Evolutionary conservation across 345 rosid species (phyloP).

Genomic region (Geranium rotundifolium): DNA sequence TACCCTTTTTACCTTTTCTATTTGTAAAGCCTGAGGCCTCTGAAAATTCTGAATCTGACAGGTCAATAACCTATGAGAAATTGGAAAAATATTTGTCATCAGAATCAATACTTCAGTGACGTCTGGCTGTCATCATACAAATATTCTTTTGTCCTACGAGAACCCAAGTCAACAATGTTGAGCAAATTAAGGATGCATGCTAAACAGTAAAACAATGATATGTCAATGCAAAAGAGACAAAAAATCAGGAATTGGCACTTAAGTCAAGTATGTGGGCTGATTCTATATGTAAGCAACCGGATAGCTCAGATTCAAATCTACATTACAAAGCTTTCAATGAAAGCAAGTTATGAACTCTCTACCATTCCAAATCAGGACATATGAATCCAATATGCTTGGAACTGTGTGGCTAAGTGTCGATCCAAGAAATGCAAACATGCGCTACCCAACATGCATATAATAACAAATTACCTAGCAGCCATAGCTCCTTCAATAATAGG

Average conservation of each 20-base stretch:
- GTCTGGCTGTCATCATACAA: background rate
- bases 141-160: background rate
- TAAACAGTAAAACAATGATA: conserved; percentile 1
- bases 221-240: background rate
- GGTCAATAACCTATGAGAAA: conserved; percentile 31
- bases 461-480: conserved; percentile 32
- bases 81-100: conserved; percentile 8
- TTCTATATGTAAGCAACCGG: too few relatives aligned
- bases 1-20: conserved; percentile 46
- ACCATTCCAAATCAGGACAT: background rate
- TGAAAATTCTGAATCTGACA: conserved; percentile 40
- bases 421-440: background rate
- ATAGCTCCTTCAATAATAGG: conserved; percentile 32
- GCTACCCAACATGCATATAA: background rate
- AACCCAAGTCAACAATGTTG: background rate
- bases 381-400: too few relatives aligned
- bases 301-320: too few relatives aligned
- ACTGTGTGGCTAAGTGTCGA: too few relatives aligned
- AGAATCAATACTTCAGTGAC: background rate
- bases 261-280: too few relatives aligned
- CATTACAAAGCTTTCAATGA: background rate
- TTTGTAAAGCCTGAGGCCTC: conserved; percentile 32
- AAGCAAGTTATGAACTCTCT: background rate
- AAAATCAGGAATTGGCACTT: background rate
- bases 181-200: background rate